Conservation (phyloP, 176 grass and related monocot genomes). For the Themeda triandra region DNA sequence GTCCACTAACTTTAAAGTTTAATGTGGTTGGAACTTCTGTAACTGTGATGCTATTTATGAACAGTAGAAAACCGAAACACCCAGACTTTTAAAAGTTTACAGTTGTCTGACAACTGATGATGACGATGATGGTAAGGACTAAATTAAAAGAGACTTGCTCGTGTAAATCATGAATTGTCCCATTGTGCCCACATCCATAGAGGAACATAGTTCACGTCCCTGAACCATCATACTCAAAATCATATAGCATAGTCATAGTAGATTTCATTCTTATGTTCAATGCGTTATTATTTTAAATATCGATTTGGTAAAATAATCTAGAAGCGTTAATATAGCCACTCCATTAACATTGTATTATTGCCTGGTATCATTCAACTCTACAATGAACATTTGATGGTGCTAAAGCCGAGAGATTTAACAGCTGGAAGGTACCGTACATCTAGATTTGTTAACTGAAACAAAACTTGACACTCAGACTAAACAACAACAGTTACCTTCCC, state of each 20-base stretch:
- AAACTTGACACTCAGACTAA: neutral
- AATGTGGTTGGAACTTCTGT: neutral
- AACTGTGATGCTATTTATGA: constrained; percentile 23
- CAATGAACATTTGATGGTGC: constrained; percentile 18
- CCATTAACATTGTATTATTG: neutral
- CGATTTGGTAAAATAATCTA: neutral
- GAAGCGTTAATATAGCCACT: neutral
- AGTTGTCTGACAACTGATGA: neutral
- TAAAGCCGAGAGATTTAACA: too few species aligned
- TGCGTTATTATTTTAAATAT: neutral
- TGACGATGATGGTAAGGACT: neutral
- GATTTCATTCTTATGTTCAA: neutral
- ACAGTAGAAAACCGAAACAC: neutral
- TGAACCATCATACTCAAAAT: neutral
- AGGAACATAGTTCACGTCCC: neutral
- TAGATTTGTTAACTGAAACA: constrained; percentile 18
- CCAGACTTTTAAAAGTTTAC: neutral
- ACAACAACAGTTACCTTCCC: constrained; percentile 5
- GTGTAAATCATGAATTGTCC: neutral
- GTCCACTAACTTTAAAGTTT: constrained; percentile 21
- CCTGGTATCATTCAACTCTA: constrained; percentile 23
- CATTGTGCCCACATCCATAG: neutral
- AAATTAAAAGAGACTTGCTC: neutral
- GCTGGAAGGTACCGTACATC: too few species aligned
- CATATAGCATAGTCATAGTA: too few species aligned